phyloP scores from a whole-genome alignment of 2,329 filamentous ascomycete species.

The Arthrobotrys iridis region DNA sequence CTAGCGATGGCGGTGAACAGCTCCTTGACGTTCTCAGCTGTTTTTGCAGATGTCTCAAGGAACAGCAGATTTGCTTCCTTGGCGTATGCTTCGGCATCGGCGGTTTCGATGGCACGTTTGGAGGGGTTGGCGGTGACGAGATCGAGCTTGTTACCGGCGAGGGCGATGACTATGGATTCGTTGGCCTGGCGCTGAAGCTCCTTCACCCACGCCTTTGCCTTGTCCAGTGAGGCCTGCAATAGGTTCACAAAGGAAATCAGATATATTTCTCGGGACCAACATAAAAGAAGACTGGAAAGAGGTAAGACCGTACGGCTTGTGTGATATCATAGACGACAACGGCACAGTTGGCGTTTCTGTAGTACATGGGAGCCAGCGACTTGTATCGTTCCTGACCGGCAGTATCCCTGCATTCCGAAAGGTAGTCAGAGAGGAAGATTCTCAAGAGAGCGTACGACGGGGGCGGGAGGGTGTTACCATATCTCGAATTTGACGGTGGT shows the following conservation, averaged over 20 bases:
- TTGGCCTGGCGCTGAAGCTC: conserved; percentile 98
- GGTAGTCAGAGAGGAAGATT: conserved; percentile 16
- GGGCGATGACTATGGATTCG: conserved; percentile 98
- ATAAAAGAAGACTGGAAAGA: background rate
- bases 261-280: background rate
- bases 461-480: conserved; percentile 67
- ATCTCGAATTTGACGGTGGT: conserved; percentile 99
- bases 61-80: conserved; percentile 92
- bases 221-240: conserved; percentile 89
- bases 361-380: conserved; percentile 99
- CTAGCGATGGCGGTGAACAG: conserved; percentile 97
- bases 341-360: conserved; percentile 98
- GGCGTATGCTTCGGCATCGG: conserved; percentile 94
- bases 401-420: conserved; percentile 73
- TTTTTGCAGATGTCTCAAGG: conserved; percentile 99
- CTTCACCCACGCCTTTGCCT: conserved; percentile 99
- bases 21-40: conserved; percentile 92
- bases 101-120: conserved; percentile 88
- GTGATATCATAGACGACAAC: conserved; percentile 99
- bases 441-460: background rate
- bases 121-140: conserved; percentile 92
- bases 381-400: conserved; percentile 99
- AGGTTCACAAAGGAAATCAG: conserved; percentile 54
- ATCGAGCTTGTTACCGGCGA: conserved; percentile 98
- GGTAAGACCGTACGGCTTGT: conserved; percentile 80